Base-by-base conservation (phyloP, 768 basidiomycete species). In the Tylopilus cervinicoccineus region DNA sequence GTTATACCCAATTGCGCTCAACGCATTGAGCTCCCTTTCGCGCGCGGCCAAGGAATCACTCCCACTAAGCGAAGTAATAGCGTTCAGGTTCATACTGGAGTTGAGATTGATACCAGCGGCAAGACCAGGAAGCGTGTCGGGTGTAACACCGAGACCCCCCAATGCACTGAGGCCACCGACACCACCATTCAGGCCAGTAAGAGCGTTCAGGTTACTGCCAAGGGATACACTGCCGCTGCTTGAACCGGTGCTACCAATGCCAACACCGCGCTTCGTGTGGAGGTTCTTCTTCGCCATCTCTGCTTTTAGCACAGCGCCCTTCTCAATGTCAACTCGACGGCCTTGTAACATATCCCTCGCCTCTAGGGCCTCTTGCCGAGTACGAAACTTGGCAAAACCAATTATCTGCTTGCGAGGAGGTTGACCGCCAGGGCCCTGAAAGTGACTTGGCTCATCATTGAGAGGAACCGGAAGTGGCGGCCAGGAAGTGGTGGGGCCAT, bases 231-330 rank as follows among this genome's bases (percentile, higher is more conserved):
- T 51, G 38, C 68, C 68, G 48, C 63, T 53, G 29, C 57, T 60
- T 12, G 64, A 54, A 20, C 48, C 52, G 9, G 55, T 58, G 29
- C 72, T 72, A 17, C 81, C 73, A 6, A 81, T 81, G n/a, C 89
- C 89, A 20, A 92, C 84, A 3, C 88, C 88, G 32, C 91, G 76
- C 72, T 95, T 96, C 17, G 93, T 95, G 62, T 99, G 95, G 32
- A 99, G 69, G 62, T 99, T 98, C 79, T 99, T 99, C 81, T 98
- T 98, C 17, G 96, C 96, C 94, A 99, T 97, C 71, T 98, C 96
- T 19, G 95, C 96, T 68, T 97, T 98, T 32, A 99, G 68, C 3
- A 93, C 86, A 1, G 90, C 84, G 13, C 93, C 93, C 60, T 92
- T 93, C 68, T 97, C 89, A 27, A 88, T 81, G 60, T 98, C 96